phyloP scores from a whole-genome alignment of 1,139 yeast species.

The Taphrina deformans region DNA sequence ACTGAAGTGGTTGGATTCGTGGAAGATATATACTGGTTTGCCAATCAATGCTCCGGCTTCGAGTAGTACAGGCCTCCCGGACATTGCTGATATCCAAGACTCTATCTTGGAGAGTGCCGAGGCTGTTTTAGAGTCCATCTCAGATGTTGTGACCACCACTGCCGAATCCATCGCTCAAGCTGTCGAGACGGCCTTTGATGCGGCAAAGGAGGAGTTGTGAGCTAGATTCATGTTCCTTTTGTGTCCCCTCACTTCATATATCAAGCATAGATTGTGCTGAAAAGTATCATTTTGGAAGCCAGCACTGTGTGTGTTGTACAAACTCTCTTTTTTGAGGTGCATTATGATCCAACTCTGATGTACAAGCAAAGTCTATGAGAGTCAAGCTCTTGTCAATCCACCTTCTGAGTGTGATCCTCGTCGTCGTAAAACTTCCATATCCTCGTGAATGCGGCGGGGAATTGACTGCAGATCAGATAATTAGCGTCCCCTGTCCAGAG shows the following conservation, averaged over 20 bases:
- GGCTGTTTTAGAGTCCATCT: conserved; percentile 2
- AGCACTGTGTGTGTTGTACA: too few species aligned
- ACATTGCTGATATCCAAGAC: conserved; percentile 7
- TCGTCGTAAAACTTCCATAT: conserved; percentile 1
- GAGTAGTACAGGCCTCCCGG: conserved; percentile 9
- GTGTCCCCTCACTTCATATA: background rate
- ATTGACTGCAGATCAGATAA: background rate
- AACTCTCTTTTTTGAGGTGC: too few species aligned
- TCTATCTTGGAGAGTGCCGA: conserved; percentile 11
- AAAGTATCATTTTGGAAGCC: background rate
- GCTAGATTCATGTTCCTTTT: background rate
- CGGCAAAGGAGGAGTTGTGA: conserved; percentile 9
- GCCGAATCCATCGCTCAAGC: conserved; percentile 11
- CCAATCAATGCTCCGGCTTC: conserved; percentile 19
- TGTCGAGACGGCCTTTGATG: conserved; percentile 10
- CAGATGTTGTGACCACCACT: background rate
- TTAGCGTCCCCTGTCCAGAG: conserved; percentile 9
- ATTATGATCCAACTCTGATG: too few species aligned
- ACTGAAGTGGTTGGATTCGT: conserved; percentile 71
- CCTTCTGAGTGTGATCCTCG: too few species aligned
- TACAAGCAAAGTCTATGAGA: too few species aligned
- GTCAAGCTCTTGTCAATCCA: too few species aligned
- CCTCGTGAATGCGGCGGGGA: background rate
- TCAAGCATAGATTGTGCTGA: background rate
- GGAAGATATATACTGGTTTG: conserved; percentile 55